Evolutionary conservation across 495 filamentous ascomycete genomes (phyloP).

Genomic region (Penicillium canariense): DNA sequence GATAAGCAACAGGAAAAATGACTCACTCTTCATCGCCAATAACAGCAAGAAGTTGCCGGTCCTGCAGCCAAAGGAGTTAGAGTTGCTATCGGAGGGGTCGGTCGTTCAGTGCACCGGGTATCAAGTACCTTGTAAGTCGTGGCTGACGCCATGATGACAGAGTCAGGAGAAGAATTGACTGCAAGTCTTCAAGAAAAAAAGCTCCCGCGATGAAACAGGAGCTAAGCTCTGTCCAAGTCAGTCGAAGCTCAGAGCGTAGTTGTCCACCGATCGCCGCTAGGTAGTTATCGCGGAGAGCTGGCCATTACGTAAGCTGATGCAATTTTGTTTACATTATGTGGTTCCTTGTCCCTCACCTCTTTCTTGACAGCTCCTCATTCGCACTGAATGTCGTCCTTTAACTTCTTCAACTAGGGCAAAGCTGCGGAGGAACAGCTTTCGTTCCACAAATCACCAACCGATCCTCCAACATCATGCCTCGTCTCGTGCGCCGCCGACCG

Average conservation of each 20-base stretch:
- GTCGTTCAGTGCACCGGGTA: constrained; percentile 1
- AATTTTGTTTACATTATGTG: constrained; percentile 25
- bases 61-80: constrained; percentile 45
- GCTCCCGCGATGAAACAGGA: not conserved
- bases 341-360: constrained; percentile 4
- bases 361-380: not conserved
- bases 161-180: not conserved
- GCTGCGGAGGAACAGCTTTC: constrained; percentile 26
- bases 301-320: constrained; percentile 26
- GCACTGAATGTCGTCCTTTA: constrained; percentile 9
- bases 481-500: constrained; percentile 77
- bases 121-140: constrained; percentile 41
- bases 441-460: not conserved
- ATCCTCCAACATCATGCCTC: constrained; percentile 53
- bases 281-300: constrained; percentile 27
- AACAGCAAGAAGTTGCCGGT: constrained; percentile 93
- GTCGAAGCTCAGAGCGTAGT: constrained; percentile 1
- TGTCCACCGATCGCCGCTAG: constrained; percentile 14
- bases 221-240: not conserved
- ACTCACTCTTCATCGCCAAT: constrained; percentile 90
- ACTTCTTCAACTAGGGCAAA: constrained; percentile 12
- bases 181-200: not conserved
- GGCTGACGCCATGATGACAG: constrained; percentile 37
- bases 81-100: constrained; percentile 19
- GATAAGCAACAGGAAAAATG: not conserved